A percentile compares a stretch with the other conserved stretches of the same genome.
These are phyloP conservation scores for Naganishia vaughanmartiniae DNA, from an alignment of 768 basidiomycete genomes.

Conservation along the genomic window DNA sequence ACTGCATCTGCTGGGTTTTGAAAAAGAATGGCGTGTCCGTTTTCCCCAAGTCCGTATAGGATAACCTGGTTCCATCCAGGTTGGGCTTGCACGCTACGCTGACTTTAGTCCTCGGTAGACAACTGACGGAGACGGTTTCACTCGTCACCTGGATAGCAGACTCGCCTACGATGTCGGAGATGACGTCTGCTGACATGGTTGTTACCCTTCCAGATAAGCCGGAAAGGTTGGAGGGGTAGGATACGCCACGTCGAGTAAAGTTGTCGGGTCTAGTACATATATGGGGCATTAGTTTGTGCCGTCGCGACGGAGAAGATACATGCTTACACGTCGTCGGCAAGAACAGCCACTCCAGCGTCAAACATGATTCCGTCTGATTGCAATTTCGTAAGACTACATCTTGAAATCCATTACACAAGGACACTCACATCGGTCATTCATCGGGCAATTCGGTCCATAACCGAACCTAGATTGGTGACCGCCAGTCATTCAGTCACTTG, in stretches of 20 bases:
- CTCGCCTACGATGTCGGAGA: not conserved
- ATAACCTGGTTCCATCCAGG: conserved; percentile 5
- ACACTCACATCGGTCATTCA: conserved; percentile 15
- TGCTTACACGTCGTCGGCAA: conserved; percentile 14
- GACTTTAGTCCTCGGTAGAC: conserved; percentile 11
- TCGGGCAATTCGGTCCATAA: conserved; percentile 7
- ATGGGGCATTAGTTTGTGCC: not conserved
- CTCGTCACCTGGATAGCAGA: not conserved
- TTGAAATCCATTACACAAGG: too few species aligned
- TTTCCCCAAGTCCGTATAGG: not conserved
- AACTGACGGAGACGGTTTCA: conserved; percentile 4
- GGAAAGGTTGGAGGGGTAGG: not conserved
- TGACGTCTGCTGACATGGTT: conserved; percentile 14
- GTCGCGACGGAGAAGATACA: not conserved
- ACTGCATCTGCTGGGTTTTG: conserved; percentile 6
- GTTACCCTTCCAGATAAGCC: conserved; percentile 12
- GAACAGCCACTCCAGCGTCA: conserved; percentile 18
- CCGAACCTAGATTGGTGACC: not conserved
- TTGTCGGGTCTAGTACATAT: not conserved
- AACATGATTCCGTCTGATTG: conserved; percentile 10
- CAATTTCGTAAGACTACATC: not conserved
- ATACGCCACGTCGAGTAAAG: conserved; percentile 8
- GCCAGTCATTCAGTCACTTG: not conserved
- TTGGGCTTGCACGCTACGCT: conserved; percentile 5
- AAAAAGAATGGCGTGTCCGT: not conserved